These are phyloP conservation scores for Jackrogersella multiformis DNA, from an alignment of 495 filamentous ascomycete genomes.

Conservation along the genomic window DNA sequence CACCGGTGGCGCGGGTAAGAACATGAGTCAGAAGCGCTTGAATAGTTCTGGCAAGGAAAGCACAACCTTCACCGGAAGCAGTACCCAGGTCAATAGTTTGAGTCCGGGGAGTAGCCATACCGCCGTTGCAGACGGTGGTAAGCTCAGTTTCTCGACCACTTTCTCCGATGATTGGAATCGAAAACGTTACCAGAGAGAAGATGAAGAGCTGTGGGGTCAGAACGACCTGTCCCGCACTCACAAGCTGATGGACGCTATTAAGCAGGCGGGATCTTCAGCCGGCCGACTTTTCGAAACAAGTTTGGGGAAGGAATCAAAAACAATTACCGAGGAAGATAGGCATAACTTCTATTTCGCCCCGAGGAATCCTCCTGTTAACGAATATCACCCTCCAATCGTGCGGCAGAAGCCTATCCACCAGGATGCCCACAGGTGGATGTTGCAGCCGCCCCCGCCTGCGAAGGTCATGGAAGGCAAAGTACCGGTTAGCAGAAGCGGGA, in stretches of 20 bases:
- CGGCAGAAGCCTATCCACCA: conserved; percentile 72
- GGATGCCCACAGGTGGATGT: conserved; percentile 84
- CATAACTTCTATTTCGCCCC: conserved; percentile 68
- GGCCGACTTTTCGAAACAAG: conserved; percentile 58
- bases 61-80: conserved; percentile 47
- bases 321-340: conserved; percentile 55
- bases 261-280: conserved; percentile 60
- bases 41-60: conserved; percentile 55
- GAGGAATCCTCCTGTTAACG: conserved; percentile 83
- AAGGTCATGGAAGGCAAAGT: conserved; percentile 88
- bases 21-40: conserved; percentile 61
- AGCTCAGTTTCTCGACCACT: conserved; percentile 47
- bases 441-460: conserved; percentile 85
- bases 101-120: conserved; percentile 34
- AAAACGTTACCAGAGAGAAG: conserved; percentile 81
- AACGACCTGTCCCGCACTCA: conserved; percentile 56
- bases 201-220: conserved; percentile 84
- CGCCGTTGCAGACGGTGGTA: conserved; percentile 26
- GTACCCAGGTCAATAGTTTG: conserved; percentile 40
- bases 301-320: conserved; percentile 50
- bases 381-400: conserved; percentile 86
- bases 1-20: conserved; percentile 58
- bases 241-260: conserved; percentile 60
- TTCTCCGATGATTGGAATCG: conserved; percentile 71
- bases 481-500: conserved; percentile 62